Conservation (phyloP, 768 basidiomycete species). For the Serendipita sp. region DNA sequence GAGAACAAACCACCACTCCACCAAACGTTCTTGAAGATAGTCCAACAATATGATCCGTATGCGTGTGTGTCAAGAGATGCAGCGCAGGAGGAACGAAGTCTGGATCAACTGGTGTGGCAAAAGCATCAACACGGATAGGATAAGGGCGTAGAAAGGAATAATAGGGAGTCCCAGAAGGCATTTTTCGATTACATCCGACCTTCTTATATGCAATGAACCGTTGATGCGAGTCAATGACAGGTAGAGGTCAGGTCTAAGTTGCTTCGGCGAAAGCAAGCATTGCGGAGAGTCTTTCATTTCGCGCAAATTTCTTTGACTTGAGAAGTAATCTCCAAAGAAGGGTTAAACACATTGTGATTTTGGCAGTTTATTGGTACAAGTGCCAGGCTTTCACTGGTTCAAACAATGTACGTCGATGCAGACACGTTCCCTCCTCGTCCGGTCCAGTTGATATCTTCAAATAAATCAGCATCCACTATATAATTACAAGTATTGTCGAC, state of each 20-base stretch:
- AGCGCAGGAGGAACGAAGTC: slow-evolving; percentile 23
- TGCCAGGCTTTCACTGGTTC: neutral
- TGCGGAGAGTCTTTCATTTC: no score
- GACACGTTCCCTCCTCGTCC: slow-evolving; percentile 93
- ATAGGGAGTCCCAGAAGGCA: slow-evolving; percentile 67
- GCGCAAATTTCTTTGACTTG: neutral
- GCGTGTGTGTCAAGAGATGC: slow-evolving; percentile 77
- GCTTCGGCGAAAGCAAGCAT: no score
- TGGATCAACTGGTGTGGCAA: slow-evolving; percentile 28
- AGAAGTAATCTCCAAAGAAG: neutral
- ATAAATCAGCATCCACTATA: neutral
- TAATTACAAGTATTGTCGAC: slow-evolving; percentile 19
- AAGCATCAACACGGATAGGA: slow-evolving; percentile 73
- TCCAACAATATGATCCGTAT: slow-evolving; percentile 74
- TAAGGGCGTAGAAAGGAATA: slow-evolving; percentile 65
- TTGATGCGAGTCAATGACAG: neutral
- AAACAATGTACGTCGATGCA: slow-evolving; percentile 67
- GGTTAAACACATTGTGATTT: neutral
- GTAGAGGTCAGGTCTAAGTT: neutral
- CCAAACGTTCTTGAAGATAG: slow-evolving; percentile 61
- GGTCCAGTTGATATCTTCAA: slow-evolving; percentile 71
- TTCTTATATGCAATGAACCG: neutral
- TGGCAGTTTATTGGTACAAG: neutral
- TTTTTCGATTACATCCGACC: slow-evolving; percentile 18
- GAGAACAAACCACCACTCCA: slow-evolving; percentile 57